Evolutionary conservation across 176 grass and related monocot species (phyloP), one percentile per base, ranked within the genome.

Genomic region (Oryza officinalis): DNA sequence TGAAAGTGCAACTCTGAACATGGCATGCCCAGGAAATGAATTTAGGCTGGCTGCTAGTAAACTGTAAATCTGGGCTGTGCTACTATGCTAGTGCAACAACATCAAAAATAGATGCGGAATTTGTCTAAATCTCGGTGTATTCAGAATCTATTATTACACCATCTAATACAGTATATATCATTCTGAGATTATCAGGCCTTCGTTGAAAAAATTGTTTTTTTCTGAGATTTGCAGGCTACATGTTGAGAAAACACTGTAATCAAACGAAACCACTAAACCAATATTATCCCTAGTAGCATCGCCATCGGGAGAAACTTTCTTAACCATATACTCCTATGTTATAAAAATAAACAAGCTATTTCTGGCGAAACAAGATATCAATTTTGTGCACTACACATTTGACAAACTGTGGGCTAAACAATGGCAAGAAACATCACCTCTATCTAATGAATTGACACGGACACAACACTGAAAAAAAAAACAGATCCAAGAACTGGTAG

Each of bases 211-310:
- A 46, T 1, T 1, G 0, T 0, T 37, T 9, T 38, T 38, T 38
- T 41, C 40, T 47, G 45, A 47, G 40, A 41, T 10, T 47, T n/a
- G 20, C 52, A 22, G 10, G 14, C 2, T 13, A 68, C 44, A 38
- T 25, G 38, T 32, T 40, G 31, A 57, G 13, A 84, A 67, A 52
- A 25, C n/a, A 61, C 4, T 7, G 5, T 13, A 32, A 72, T 25
- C 12, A 10, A 52, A 26, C 23, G 32, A 64, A 71, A 43, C 23
- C 32, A 26, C 23, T 43, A 52, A 64, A 41, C 30, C 26, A 20
- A 66, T 4, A 84, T 69, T 61, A 60, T 75, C 27, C 52, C 60
- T 74, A 67, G 63, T 78, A 84, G 61, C 25, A 64, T 64, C 54
- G 26, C 18, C 54, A 25, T 18, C 6, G 6, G 64, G 65, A 71